phyloP scores from a whole-genome alignment of 306 rosid species.

The Cucumis sativus region DNA sequence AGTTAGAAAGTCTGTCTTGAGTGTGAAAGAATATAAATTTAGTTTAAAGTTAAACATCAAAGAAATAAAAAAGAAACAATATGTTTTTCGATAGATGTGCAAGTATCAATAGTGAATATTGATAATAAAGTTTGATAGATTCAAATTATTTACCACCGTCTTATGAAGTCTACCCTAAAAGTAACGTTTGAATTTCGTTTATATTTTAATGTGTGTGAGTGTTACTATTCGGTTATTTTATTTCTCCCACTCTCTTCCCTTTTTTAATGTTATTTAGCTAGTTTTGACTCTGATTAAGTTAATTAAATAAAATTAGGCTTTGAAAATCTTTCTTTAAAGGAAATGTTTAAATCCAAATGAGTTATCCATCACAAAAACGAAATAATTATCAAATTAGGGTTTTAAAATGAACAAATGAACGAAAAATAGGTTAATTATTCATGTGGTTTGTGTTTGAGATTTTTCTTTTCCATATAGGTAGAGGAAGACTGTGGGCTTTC shows the following conservation, averaged over 20 bases:
- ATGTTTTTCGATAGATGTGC: too few species aligned
- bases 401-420: too few species aligned
- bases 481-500: slow-evolving; percentile 7
- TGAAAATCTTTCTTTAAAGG: not conserved
- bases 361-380: not conserved
- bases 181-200: not conserved
- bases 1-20: too few species aligned
- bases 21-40: too few species aligned
- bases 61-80: too few species aligned
- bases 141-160: too few species aligned
- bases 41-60: too few species aligned
- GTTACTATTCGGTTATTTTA: not conserved
- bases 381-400: not conserved
- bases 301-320: not conserved
- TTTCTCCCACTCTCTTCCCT: not conserved
- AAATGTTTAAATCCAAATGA: not conserved
- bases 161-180: too few species aligned
- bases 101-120: too few species aligned
- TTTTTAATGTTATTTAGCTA: not conserved
- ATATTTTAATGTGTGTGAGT: too few species aligned
- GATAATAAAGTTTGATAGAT: too few species aligned
- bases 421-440: not conserved
- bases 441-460: not conserved
- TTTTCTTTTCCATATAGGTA: not conserved
- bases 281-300: not conserved